These are phyloP conservation scores for Mycena rebaudengoi DNA, from an alignment of 768 basidiomycete genomes.

Conservation along the genomic window DNA sequence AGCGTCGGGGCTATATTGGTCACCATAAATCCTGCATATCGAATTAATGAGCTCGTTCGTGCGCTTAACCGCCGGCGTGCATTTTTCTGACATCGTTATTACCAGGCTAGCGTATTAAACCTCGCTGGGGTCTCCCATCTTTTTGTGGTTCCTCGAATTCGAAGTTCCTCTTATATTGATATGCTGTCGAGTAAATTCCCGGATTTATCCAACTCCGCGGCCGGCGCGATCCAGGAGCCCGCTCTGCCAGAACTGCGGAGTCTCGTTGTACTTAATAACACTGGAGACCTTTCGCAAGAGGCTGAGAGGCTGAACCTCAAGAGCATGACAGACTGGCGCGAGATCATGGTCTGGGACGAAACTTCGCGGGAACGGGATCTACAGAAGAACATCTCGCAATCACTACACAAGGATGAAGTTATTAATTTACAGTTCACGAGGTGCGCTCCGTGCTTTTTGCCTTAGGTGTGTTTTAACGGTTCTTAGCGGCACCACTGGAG, in stretches of 20 bases:
- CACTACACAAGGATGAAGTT: constrained; percentile 68
- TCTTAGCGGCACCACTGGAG: constrained; percentile 79
- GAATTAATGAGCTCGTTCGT: constrained; percentile 72
- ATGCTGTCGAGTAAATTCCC: constrained; percentile 68
- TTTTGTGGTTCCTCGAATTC: constrained; percentile 75
- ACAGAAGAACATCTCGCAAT: constrained; percentile 51
- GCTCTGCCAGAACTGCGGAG: constrained; percentile 69
- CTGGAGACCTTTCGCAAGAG: constrained; percentile 45
- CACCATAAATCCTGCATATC: constrained; percentile 86
- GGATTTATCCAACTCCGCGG: constrained; percentile 54
- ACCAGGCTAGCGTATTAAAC: constrained; percentile 66
- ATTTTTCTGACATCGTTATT: constrained; percentile 7
- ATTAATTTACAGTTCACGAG: constrained; percentile 90
- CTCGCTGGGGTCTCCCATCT: constrained; percentile 74
- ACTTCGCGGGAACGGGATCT: constrained; percentile 50
- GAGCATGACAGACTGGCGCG: constrained; percentile 74
- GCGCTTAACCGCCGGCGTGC: neutral
- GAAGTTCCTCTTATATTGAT: constrained; percentile 68
- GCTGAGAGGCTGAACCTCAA: constrained; percentile 53
- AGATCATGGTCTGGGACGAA: constrained; percentile 75
- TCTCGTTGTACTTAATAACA: constrained; percentile 74
- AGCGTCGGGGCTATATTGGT: constrained; percentile 84
- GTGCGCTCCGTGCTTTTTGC: constrained; percentile 42
- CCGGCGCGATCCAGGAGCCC: constrained; percentile 66
- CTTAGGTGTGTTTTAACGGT: neutral